These are phyloP conservation scores for Collybiopsis luxurians DNA, from an alignment of 768 basidiomycete species.

Conservation along the genomic window DNA sequence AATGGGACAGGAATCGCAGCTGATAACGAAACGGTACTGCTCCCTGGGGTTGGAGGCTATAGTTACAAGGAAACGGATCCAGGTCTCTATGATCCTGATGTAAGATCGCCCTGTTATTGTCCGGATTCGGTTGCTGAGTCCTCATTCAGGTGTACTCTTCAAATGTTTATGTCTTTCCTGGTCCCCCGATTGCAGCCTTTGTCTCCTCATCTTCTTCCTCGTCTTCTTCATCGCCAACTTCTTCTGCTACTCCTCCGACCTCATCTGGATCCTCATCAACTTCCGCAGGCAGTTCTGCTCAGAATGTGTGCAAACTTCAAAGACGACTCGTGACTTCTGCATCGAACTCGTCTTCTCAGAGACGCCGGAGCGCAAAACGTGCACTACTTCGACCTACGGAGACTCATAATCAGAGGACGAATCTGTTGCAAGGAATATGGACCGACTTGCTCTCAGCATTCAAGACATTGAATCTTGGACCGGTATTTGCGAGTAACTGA, in stretches of 20 bases:
- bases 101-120: constrained; percentile 21
- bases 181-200: constrained; percentile 46
- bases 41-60: too few relatives aligned
- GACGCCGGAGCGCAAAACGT: too few relatives aligned
- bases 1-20: constrained; percentile 39
- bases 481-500: too few relatives aligned
- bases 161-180: constrained; percentile 44
- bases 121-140: too few relatives aligned
- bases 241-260: constrained; percentile 8
- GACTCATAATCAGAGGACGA: too few relatives aligned
- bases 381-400: too few relatives aligned
- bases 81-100: constrained; percentile 60
- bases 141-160: constrained; percentile 26
- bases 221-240: constrained; percentile 6
- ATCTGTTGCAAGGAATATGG: too few relatives aligned
- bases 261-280: background rate
- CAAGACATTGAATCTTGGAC: too few relatives aligned
- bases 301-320: background rate
- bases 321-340: background rate
- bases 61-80: constrained; percentile 70
- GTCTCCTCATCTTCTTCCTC: constrained; percentile 17
- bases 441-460: too few relatives aligned
- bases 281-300: background rate
- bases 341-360: too few relatives aligned
- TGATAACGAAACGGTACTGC: constrained; percentile 48